Conservation (phyloP, 106 monocot species). For the Phalaenopsis equestris region DNA sequence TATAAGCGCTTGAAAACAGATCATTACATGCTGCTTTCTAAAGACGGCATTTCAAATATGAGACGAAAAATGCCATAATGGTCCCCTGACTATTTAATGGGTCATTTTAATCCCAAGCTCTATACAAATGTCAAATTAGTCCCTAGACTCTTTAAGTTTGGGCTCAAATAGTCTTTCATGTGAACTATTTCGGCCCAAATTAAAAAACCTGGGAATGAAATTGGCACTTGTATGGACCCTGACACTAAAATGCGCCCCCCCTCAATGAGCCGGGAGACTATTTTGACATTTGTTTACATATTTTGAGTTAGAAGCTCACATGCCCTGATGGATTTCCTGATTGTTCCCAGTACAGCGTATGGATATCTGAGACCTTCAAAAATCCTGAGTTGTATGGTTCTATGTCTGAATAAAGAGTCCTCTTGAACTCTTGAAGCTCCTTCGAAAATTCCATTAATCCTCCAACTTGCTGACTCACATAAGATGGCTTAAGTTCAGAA, state of each 20-base stretch:
- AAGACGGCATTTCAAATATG: background rate
- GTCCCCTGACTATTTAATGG: no score
- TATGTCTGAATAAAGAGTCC: conserved; percentile 47
- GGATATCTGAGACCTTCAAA: conserved; percentile 77
- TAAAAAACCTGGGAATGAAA: no score
- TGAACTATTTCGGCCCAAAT: no score
- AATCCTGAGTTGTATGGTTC: conserved; percentile 79
- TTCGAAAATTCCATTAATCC: conserved; percentile 20
- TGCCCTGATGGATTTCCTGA: conserved; percentile 87
- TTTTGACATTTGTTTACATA: no score
- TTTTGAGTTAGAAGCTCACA: conserved; percentile 31
- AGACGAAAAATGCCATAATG: no score
- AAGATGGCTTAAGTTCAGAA: background rate
- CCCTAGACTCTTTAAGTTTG: no score
- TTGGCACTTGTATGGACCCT: no score
- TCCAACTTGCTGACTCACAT: background rate
- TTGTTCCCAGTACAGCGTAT: conserved; percentile 88
- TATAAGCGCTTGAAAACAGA: background rate
- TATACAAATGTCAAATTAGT: no score
- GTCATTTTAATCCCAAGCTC: no score
- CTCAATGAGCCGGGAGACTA: no score
- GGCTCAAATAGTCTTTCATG: no score
- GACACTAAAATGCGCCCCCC: no score
- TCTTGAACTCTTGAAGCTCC: conserved; percentile 24
- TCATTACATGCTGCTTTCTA: background rate